A percentile compares a stretch with the other conserved stretches of the same genome.
Conservation (phyloP, 2,329 filamentous ascomycete species). For the Diaporthe vaccinii region DNA sequence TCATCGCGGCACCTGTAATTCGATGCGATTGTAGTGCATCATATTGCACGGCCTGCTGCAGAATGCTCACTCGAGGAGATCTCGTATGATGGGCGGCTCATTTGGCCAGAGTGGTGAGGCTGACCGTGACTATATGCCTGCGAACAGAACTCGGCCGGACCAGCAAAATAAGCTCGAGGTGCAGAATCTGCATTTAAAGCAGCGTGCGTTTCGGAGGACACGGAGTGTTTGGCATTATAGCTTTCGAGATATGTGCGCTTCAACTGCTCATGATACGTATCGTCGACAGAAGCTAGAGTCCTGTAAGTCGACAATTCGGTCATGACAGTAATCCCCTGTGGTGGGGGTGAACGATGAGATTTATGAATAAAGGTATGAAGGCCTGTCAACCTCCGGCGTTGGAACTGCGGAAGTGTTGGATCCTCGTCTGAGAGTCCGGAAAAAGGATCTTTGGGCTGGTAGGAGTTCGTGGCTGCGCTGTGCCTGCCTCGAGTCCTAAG, state of each 20-base stretch:
- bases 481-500: not conserved
- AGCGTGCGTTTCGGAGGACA: not conserved
- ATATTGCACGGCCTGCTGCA: not conserved
- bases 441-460: not conserved
- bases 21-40: not conserved
- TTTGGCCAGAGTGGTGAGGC: not conserved
- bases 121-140: not conserved
- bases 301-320: slow-evolving; percentile 3
- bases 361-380: not conserved
- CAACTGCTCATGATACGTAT: slow-evolving; percentile 11
- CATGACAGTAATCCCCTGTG: not conserved
- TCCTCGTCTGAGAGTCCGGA: not conserved
- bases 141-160: not conserved
- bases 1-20: too few species aligned
- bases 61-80: not conserved
- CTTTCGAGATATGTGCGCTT: not conserved
- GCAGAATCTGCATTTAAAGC: not conserved
- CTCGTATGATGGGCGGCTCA: not conserved
- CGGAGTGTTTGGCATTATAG: not conserved
- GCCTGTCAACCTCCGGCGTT: not conserved
- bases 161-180: not conserved
- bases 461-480: not conserved
- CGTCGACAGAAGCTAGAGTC: not conserved
- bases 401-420: not conserved
- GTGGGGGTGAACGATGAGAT: not conserved